phyloP scores from a whole-genome alignment of 2,329 filamentous ascomycete genomes.

The Cytospora piceae region DNA sequence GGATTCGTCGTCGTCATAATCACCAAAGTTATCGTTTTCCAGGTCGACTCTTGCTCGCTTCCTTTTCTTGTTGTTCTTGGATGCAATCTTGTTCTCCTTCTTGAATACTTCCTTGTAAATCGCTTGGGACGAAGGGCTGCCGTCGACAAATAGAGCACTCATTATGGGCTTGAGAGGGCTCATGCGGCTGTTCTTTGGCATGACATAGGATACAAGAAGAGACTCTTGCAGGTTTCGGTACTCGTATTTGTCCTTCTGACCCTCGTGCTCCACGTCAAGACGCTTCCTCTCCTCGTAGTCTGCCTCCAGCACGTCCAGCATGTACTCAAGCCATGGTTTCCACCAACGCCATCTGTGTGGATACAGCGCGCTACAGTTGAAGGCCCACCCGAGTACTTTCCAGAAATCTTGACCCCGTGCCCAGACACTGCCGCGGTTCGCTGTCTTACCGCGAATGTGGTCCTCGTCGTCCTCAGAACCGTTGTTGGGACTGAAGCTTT shows the following conservation, averaged over 20 bases:
- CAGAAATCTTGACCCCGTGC: constrained; percentile 83
- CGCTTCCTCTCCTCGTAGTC: constrained; percentile 66
- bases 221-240: constrained; percentile 52
- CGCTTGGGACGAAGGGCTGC: constrained; percentile 53
- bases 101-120: constrained; percentile 70
- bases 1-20: constrained; percentile 59
- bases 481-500: constrained; percentile 28
- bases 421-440: constrained; percentile 71
- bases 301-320: constrained; percentile 75
- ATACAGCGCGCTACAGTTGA: constrained; percentile 81
- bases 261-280: constrained; percentile 45
- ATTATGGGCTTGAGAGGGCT: constrained; percentile 59
- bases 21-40: constrained; percentile 62
- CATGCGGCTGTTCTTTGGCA: constrained; percentile 45
- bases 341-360: constrained; percentile 79
- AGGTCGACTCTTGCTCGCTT: constrained; percentile 58
- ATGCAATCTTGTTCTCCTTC: constrained; percentile 60
- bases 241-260: constrained; percentile 33
- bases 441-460: constrained; percentile 61
- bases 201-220: constrained; percentile 65
- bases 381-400: constrained; percentile 86
- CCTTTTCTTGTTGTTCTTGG: constrained; percentile 51
- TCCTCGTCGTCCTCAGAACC: constrained; percentile 50
- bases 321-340: constrained; percentile 77
- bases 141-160: constrained; percentile 70